Percentiles rank a stretch among this genome's conserved stretches.
Conservation (phyloP, 2,329 filamentous ascomycete genomes). For the Penicillium hordei region DNA sequence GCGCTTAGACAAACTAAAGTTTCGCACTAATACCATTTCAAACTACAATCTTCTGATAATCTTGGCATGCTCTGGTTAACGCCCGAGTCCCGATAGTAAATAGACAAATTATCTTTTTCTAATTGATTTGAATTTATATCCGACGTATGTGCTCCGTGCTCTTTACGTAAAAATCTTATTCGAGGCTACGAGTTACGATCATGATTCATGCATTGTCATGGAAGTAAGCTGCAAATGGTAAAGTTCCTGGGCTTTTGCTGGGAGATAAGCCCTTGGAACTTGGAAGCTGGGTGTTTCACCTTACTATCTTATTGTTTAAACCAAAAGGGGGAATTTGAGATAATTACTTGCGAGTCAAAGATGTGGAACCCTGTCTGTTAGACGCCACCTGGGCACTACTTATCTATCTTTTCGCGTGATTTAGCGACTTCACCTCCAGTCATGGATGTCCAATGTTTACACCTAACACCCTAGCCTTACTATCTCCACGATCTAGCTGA, state of each 20-base stretch:
- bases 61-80: conserved; percentile 3
- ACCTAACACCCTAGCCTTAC: not conserved
- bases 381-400: conserved; percentile 6
- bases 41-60: conserved; percentile 5
- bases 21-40: conserved; percentile 4
- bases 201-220: not conserved
- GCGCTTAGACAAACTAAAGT: conserved; percentile 9
- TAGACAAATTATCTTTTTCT: not conserved
- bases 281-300: not conserved
- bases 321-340: not conserved
- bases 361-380: not conserved
- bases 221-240: not conserved
- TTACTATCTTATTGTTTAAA: not conserved
- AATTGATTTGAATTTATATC: not conserved
- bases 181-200: not conserved
- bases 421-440: conserved; percentile 12
- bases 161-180: not conserved
- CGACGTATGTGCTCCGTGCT: not conserved
- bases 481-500: not conserved
- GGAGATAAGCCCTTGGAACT: not conserved
- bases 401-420: conserved; percentile 16
- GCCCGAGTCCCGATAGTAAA: not conserved
- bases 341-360: not conserved
- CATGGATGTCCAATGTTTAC: not conserved
- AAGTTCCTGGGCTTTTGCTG: not conserved